Conservation (phyloP, 1,284 basidiomycete genomes). For the Trichosporon coremiiforme region DNA sequence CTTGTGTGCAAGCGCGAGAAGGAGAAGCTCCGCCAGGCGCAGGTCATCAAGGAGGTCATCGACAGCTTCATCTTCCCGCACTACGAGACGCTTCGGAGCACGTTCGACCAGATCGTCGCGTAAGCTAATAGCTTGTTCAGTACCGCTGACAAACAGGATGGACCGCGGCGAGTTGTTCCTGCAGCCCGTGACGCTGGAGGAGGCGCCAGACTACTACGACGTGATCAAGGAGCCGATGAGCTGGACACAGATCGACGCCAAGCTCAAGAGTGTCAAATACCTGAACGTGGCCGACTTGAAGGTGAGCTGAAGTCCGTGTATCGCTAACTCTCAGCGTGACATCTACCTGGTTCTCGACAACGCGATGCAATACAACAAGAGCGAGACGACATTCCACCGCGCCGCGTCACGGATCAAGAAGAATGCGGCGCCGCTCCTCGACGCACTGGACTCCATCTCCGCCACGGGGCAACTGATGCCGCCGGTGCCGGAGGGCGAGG, state of each 20-base stretch:
- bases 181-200: slow-evolving; percentile 72
- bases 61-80: slow-evolving; percentile 69
- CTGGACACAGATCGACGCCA: slow-evolving; percentile 79
- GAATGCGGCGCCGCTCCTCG: slow-evolving; percentile 64
- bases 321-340: slow-evolving; percentile 65
- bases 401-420: slow-evolving; percentile 70
- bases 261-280: slow-evolving; percentile 77
- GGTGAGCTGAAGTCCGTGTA: slow-evolving; percentile 59
- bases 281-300: slow-evolving; percentile 73
- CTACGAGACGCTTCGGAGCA: slow-evolving; percentile 63
- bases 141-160: slow-evolving; percentile 61
- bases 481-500: not conserved
- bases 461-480: slow-evolving; percentile 11
- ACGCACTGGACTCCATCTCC: slow-evolving; percentile 61
- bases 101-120: slow-evolving; percentile 72
- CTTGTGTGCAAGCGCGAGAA: slow-evolving; percentile 78
- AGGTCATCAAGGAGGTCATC: slow-evolving; percentile 70
- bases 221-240: slow-evolving; percentile 89
- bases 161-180: slow-evolving; percentile 77
- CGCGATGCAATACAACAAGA: slow-evolving; percentile 82
- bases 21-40: slow-evolving; percentile 74
- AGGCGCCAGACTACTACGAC: slow-evolving; percentile 81
- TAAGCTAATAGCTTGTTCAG: slow-evolving; percentile 59
- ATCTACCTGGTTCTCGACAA: slow-evolving; percentile 80
- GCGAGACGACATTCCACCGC: slow-evolving; percentile 72